Conservation (phyloP, 2,329 filamentous ascomycete genomes). For the Simplicillium aogashimaense region DNA sequence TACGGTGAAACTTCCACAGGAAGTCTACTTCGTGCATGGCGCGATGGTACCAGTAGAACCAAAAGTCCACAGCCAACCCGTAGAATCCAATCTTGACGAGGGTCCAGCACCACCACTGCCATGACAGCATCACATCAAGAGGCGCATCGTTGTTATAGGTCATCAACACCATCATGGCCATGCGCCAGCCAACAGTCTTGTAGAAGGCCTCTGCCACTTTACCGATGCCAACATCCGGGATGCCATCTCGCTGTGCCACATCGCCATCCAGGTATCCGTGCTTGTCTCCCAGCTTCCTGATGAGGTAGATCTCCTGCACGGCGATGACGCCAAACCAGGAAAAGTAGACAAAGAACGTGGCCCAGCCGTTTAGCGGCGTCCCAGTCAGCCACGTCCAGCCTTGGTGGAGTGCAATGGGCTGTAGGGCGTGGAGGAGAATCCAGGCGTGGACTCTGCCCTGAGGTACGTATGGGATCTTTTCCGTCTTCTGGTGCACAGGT, state of each 20-base stretch:
- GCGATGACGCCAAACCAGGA: constrained; percentile 23
- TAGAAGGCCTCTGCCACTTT: constrained; percentile 20
- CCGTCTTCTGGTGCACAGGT: constrained; percentile 24
- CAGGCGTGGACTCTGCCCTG: constrained; percentile 22
- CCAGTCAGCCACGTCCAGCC: constrained; percentile 17
- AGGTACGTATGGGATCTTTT: constrained; percentile 24
- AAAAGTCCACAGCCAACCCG: constrained; percentile 23
- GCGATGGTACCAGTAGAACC: constrained; percentile 30
- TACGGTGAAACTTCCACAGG: constrained; percentile 30
- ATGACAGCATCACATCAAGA: constrained; percentile 12
- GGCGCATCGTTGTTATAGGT: constrained; percentile 18
- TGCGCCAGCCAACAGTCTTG: constrained; percentile 19
- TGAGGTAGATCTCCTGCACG: constrained; percentile 23
- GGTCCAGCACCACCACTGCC: constrained; percentile 17
- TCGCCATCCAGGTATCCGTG: constrained; percentile 30
- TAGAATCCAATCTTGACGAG: constrained; percentile 25
- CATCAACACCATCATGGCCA: constrained; percentile 20
- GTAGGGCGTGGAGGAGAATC: constrained; percentile 23
- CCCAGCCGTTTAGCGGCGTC: constrained; percentile 15
- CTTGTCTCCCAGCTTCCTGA: constrained; percentile 23
- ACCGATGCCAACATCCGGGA: constrained; percentile 23
- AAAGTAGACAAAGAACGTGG: constrained; percentile 23
- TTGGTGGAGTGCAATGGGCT: constrained; percentile 25
- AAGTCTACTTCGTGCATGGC: constrained; percentile 25
- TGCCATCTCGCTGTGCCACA: constrained; percentile 24